Conservation (phyloP, 345 rosid genomes). For the Dipteronia sinensis region DNA sequence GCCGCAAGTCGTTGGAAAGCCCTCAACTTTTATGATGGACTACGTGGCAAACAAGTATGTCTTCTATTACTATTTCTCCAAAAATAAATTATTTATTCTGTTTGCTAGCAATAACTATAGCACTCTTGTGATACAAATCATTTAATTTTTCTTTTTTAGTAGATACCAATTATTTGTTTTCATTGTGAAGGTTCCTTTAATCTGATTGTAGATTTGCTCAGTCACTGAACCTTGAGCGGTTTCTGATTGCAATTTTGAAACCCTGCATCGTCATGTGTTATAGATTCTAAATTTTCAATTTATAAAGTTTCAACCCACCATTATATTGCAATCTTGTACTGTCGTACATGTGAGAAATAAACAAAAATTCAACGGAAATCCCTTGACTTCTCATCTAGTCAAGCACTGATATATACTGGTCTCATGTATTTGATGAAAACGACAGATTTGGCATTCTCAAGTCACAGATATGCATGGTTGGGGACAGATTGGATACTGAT, state of each 20-base stretch:
- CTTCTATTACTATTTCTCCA: not conserved
- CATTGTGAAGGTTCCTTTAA: not conserved
- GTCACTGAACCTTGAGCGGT: not conserved
- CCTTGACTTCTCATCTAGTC: not conserved
- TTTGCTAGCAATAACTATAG: not conserved
- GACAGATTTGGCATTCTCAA: conserved; percentile 79
- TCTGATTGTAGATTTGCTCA: not conserved
- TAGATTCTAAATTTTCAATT: not conserved
- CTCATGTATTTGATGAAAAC: conserved; percentile 9
- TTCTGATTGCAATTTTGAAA: not conserved
- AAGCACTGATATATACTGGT: not conserved
- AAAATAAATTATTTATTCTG: not conserved
- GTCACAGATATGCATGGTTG: conserved; percentile 98
- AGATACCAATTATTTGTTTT: not conserved
- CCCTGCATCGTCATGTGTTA: not conserved
- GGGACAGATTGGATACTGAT: conserved; percentile 94
- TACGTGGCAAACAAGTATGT: conserved; percentile 81
- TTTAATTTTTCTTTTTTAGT: not conserved
- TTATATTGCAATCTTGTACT: not conserved
- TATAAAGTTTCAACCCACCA: not conserved
- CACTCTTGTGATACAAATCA: not conserved
- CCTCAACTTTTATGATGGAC: conserved; percentile 98
- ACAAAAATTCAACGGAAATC: not conserved
- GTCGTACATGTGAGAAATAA: not conserved
- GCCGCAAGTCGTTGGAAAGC: conserved; percentile 94